Evolutionary conservation across 2,329 filamentous ascomycete genomes (phyloP).

Genomic region (Sporothrix schenckii): DNA sequence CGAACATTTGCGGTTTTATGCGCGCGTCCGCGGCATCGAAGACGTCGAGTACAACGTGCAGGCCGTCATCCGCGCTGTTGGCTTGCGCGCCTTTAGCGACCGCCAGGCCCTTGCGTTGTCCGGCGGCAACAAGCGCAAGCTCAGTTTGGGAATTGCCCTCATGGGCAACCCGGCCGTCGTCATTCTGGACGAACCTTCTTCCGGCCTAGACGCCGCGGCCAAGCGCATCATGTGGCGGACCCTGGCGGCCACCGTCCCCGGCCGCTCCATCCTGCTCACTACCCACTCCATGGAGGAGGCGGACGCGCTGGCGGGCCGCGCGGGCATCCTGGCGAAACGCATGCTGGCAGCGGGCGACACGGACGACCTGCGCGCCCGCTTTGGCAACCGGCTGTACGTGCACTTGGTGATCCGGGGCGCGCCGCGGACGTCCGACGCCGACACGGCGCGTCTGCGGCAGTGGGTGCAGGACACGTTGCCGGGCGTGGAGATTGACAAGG

Average conservation of each 20-base stretch:
- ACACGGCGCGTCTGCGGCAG: constrained; percentile 65
- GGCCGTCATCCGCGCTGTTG: constrained; percentile 78
- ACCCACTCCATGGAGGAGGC: constrained; percentile 97
- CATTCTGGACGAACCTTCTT: constrained; percentile 85
- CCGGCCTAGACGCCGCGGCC: constrained; percentile 84
- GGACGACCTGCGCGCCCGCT: constrained; percentile 70
- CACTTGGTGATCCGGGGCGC: constrained; percentile 77
- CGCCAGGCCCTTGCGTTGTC: constrained; percentile 80
- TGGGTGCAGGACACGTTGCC: constrained; percentile 69
- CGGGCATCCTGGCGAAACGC: constrained; percentile 79
- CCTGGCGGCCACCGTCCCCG: constrained; percentile 70
- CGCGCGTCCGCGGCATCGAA: constrained; percentile 75
- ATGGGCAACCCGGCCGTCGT: constrained; percentile 91
- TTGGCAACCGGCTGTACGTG: constrained; percentile 78
- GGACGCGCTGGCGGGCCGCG: constrained; percentile 79
- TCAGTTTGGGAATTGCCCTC: constrained; percentile 83
- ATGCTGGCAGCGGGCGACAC: constrained; percentile 85
- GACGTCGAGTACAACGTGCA: constrained; percentile 76
- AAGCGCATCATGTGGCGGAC: constrained; percentile 95
- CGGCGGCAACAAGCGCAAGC: constrained; percentile 91
- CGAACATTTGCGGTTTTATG: constrained; percentile 88
- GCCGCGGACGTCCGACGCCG: constrained; percentile 69
- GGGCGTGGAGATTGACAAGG: constrained; percentile 68
- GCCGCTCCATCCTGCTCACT: constrained; percentile 82
- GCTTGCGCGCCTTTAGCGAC: constrained; percentile 68